Base-by-base conservation (phyloP, 352 stramenopile species). In the Phytophthora pistaciae region DNA sequence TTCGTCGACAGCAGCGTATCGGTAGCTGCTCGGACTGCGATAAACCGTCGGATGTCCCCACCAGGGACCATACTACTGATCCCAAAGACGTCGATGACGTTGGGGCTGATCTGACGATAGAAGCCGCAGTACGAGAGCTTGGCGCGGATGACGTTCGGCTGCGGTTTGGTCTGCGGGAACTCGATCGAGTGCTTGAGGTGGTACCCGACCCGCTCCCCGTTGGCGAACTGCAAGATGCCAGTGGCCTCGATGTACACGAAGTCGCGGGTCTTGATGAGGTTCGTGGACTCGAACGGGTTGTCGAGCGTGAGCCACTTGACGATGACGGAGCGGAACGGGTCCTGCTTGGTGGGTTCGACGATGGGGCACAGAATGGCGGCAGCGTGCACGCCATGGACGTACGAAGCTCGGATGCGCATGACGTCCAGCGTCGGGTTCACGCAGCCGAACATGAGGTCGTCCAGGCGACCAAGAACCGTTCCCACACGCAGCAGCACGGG, bases 81-180 rank as follows among this genome's bases (percentile, higher is more conserved):
- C 20, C 77, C 66, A 60, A 85, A 88, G 2, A 86, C 29, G 36
- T 84, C 72, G 5, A 89, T 75, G 21, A 73, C 57, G 55, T 82
- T 78, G 16, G 79, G 64, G 2, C 18, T 61, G 20, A 75, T 66
- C 70, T 91, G 83, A 5, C 79, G 79, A 53, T 79, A 91, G 60
- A 91, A 79, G 57, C 23, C 66, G 44, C 72, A 82, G 36, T 67
- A 68, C 5, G 81, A 90, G 56, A 88, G 58, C 50, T 81, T 66
- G 16, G 75, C 71, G 49, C 82, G 82, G 5, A 87, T 66, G 29
- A 77, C 78, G 56, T 85, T 84, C 20, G 71, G 74, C 2, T 71
- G 44, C 23, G 40, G 42, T 10, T 54, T 48, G 8, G 61, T 66
- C 20, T 71, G 48, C 0, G 68, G 68, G 9, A 75, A 67, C 3